Conservation (phyloP, 2,329 filamentous ascomycete species). For the Fusarium musae region DNA sequence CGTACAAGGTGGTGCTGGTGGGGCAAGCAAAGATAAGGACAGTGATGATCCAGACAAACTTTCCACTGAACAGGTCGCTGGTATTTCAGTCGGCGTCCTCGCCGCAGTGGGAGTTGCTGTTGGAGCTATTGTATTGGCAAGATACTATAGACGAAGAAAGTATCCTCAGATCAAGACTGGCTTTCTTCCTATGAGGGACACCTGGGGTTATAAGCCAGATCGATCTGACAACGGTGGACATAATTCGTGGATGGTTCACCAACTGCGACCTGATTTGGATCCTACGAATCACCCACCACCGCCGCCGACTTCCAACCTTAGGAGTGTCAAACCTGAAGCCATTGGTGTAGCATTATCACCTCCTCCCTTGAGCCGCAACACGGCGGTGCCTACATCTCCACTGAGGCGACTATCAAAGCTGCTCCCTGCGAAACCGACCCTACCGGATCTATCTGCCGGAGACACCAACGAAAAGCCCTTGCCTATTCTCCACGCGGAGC, state of each 20-base stretch:
- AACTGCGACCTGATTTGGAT: conserved; percentile 37
- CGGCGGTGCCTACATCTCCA: conserved; percentile 34
- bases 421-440: conserved; percentile 58
- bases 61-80: conserved; percentile 62
- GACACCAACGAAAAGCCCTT: conserved; percentile 31
- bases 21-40: conserved; percentile 19
- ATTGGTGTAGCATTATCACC: conserved; percentile 60
- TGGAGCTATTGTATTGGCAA: conserved; percentile 58
- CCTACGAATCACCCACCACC: conserved; percentile 34
- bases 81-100: conserved; percentile 66
- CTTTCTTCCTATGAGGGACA: conserved; percentile 53
- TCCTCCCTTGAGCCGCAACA: conserved; percentile 35
- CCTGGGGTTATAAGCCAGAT: conserved; percentile 49
- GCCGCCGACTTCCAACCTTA: conserved; percentile 42
- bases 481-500: conserved; percentile 22
- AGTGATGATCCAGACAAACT: conserved; percentile 36
- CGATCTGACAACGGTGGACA: conserved; percentile 38
- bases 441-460: conserved; percentile 47
- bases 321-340: conserved; percentile 50
- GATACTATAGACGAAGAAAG: conserved; percentile 54
- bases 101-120: conserved; percentile 61
- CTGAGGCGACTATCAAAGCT: conserved; percentile 55
- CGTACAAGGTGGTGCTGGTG: conserved; percentile 20
- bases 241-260: conserved; percentile 45
- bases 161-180: conserved; percentile 52